Evolutionary conservation across 495 filamentous ascomycete genomes (phyloP).

Genomic region (Neurospora discreta): DNA sequence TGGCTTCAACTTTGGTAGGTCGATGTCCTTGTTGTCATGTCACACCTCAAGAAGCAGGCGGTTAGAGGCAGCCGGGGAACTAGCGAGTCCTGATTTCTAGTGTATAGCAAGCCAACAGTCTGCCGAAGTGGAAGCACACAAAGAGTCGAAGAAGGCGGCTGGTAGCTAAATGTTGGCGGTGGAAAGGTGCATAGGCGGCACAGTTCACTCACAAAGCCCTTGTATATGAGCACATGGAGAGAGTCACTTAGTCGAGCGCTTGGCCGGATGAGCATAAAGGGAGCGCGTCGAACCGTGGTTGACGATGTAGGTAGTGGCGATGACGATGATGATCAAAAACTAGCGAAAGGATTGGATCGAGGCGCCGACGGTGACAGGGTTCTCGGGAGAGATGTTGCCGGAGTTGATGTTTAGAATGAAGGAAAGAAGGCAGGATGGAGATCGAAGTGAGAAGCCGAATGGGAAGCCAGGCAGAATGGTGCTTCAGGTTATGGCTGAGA

Average conservation of each 20-base stretch:
- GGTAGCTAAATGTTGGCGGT: conserved; percentile 25
- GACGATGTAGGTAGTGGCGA: not conserved
- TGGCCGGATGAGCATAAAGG: not conserved
- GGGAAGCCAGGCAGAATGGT: conserved; percentile 1
- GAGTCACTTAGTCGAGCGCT: not conserved
- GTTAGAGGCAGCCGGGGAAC: not conserved
- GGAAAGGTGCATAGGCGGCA: conserved; percentile 25
- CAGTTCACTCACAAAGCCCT: conserved; percentile 15
- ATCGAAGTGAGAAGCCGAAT: conserved; percentile 6
- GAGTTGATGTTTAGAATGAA: not conserved
- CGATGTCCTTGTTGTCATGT: conserved; percentile 12
- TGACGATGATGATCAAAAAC: not conserved
- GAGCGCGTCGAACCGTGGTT: not conserved
- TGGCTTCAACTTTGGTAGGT: conserved; percentile 2
- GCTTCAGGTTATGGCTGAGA: not conserved
- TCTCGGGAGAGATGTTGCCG: not conserved
- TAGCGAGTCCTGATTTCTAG: not conserved
- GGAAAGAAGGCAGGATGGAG: conserved; percentile 1
- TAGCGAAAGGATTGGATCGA: not conserved
- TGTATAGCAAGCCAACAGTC: conserved; percentile 1
- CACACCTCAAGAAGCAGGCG: conserved; percentile 5
- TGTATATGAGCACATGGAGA: not conserved
- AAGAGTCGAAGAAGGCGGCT: conserved; percentile 10
- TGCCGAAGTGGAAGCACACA: conserved; percentile 7
- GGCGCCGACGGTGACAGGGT: not conserved